Conservation (phyloP, 202 grass and related monocot species). For the Cymbopogon flexuosus region DNA sequence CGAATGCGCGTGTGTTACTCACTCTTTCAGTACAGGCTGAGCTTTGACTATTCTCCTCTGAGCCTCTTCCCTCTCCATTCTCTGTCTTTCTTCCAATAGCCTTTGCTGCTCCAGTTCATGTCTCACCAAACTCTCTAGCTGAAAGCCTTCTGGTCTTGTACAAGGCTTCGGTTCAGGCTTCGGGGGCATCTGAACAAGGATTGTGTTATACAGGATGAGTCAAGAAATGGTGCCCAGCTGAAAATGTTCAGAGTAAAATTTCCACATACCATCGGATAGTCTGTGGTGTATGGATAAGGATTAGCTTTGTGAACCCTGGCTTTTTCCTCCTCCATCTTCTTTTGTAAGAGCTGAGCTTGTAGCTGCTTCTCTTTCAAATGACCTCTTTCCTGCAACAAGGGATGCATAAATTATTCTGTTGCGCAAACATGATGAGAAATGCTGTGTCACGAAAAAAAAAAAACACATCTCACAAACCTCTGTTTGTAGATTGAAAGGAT, state of each 20-base stretch:
- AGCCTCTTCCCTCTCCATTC: slow-evolving; percentile 58
- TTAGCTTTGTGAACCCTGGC: slow-evolving; percentile 70
- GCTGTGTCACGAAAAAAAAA: not conserved
- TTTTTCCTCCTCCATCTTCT: slow-evolving; percentile 71
- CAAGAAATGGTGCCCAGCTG: not conserved
- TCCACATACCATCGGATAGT: slow-evolving; percentile 77
- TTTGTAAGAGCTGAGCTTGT: slow-evolving; percentile 48
- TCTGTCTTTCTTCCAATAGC: slow-evolving; percentile 56
- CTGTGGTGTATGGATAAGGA: slow-evolving; percentile 96
- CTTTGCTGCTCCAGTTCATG: slow-evolving; percentile 74
- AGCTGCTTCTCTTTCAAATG: slow-evolving; percentile 66
- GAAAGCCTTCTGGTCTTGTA: slow-evolving; percentile 85
- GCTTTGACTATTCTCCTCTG: slow-evolving; percentile 62
- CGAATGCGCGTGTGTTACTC: slow-evolving; percentile 22
- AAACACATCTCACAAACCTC: slow-evolving; percentile 46
- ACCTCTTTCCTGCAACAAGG: slow-evolving; percentile 63
- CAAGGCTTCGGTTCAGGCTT: slow-evolving; percentile 84
- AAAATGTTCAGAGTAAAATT: not conserved
- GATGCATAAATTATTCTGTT: slow-evolving; percentile 25
- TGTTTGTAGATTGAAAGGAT: slow-evolving; percentile 89
- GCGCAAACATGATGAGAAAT: not conserved
- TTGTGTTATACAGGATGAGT: slow-evolving; percentile 20
- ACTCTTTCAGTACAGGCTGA: slow-evolving; percentile 77
- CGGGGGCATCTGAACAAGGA: slow-evolving; percentile 54
- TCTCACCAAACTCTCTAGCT: slow-evolving; percentile 74